phyloP scores from a whole-genome alignment of 31 red algal species.

The Asparagopsis taxiformis region DNA sequence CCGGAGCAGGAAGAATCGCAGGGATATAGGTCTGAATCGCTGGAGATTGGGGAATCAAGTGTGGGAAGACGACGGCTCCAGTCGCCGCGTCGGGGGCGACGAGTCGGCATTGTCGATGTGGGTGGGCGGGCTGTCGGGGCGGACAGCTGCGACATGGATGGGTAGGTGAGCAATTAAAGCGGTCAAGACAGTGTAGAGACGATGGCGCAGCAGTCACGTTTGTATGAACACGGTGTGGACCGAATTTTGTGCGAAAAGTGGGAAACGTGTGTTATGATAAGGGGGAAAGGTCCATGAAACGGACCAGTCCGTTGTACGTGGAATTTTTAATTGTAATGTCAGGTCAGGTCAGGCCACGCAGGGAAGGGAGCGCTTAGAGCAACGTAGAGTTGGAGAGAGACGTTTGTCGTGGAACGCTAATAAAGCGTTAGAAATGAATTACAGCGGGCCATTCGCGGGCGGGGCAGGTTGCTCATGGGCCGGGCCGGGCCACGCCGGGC shows the following conservation, averaged over 20 bases:
- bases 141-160: not conserved
- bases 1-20: conserved; percentile 54
- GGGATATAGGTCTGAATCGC: conserved; percentile 43
- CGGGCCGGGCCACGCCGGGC: no score
- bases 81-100: conserved; percentile 56
- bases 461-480: no score
- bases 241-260: not conserved
- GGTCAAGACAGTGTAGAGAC: not conserved
- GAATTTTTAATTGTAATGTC: no score
- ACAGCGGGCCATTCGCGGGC: no score
- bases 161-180: not conserved
- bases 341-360: no score
- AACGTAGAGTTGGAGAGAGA: no score
- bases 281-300: no score
- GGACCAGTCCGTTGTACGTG: no score
- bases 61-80: conserved; percentile 35
- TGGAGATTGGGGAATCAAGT: conserved; percentile 28
- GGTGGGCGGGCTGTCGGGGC: not conserved
- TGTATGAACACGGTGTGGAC: not conserved
- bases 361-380: no score
- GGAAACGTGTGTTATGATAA: no score
- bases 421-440: no score
- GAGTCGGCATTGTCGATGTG: conserved; percentile 24
- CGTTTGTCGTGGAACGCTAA: no score
- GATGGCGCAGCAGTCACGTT: not conserved